Evolutionary conservation across 2,329 filamentous ascomycete species (phyloP).

Genomic region (Microdochium trichocladiopsis): DNA sequence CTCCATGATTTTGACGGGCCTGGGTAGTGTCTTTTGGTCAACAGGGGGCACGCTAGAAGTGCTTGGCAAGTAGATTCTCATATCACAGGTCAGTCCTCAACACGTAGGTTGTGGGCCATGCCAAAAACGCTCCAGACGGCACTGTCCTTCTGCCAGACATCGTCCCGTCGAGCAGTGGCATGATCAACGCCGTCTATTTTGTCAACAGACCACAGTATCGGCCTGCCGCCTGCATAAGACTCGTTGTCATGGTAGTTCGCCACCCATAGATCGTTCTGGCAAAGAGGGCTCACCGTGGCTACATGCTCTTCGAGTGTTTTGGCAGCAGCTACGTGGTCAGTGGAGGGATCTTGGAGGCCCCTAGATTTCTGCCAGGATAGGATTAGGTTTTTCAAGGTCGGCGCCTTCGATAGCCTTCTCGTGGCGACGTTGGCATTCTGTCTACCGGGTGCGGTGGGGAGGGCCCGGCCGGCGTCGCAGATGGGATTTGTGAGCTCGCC

Average conservation of each 20-base stretch:
- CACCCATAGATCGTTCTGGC: conserved; percentile 20
- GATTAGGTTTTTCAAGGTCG: conserved; percentile 23
- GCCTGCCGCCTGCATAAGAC: conserved; percentile 18
- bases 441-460: conserved; percentile 31
- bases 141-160: conserved; percentile 36
- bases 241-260: conserved; percentile 18
- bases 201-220: conserved; percentile 24
- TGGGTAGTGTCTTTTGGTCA: too few relatives aligned
- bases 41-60: too few relatives aligned
- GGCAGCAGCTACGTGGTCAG: conserved; percentile 26
- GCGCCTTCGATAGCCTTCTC: conserved; percentile 29
- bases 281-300: conserved; percentile 17
- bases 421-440: conserved; percentile 33
- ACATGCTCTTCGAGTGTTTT: conserved; percentile 13
- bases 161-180: conserved; percentile 31
- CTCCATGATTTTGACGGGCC: conserved; percentile 45
- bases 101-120: conserved; percentile 48
- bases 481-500: conserved; percentile 64
- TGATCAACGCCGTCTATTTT: conserved; percentile 10
- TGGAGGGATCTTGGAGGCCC: conserved; percentile 28
- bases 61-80: too few relatives aligned
- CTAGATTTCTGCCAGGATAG: conserved; percentile 23
- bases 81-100: conserved; percentile 56
- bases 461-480: conserved; percentile 51
- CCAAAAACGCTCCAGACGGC: conserved; percentile 40